phyloP scores from a whole-genome alignment of 2,329 filamentous ascomycete genomes.

The Chaetothyriales sp. region DNA sequence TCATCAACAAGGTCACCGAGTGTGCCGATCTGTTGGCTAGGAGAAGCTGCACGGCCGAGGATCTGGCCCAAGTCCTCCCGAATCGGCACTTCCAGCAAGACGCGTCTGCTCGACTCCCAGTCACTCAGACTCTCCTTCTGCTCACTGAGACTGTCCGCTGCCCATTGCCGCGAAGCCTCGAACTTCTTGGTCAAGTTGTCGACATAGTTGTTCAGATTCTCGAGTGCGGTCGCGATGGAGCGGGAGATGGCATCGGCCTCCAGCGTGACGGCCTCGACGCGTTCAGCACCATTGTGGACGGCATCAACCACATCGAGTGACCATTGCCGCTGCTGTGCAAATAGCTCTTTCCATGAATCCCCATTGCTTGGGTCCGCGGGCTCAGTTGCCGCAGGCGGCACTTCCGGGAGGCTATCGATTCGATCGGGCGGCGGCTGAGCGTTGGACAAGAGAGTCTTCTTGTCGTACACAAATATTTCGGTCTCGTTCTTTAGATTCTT shows the following conservation, averaged over 20 bases:
- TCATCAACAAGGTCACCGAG: conserved; percentile 12
- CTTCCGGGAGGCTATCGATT: conserved; percentile 34
- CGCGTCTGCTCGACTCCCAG: conserved; percentile 26
- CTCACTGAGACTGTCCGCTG: conserved; percentile 29
- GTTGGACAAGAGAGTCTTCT: conserved; percentile 46
- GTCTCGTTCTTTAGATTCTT: conserved; percentile 52
- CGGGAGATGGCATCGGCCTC: conserved; percentile 65
- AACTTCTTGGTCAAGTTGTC: conserved; percentile 30
- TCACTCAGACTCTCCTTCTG: conserved; percentile 29
- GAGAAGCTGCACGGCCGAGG: conserved; percentile 18
- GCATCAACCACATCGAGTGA: conserved; percentile 54
- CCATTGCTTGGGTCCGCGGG: conserved; percentile 68
- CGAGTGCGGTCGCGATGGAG: conserved; percentile 69
- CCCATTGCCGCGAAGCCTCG: conserved; percentile 32
- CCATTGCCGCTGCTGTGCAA: conserved; percentile 68
- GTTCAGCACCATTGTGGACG: conserved; percentile 51
- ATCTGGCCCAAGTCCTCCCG: conserved; percentile 27
- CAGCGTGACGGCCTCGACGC: conserved; percentile 27
- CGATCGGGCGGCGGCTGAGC: conserved; percentile 36
- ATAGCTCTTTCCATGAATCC: conserved; percentile 76
- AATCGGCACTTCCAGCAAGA: conserved; percentile 28
- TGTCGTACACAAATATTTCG: conserved; percentile 86
- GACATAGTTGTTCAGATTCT: conserved; percentile 46
- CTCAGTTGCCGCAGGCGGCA: conserved; percentile 51
- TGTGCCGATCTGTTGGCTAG: conserved; percentile 9